phyloP scores from a whole-genome alignment of 208 protist genomes.

The Tritrichomonas foetus region DNA sequence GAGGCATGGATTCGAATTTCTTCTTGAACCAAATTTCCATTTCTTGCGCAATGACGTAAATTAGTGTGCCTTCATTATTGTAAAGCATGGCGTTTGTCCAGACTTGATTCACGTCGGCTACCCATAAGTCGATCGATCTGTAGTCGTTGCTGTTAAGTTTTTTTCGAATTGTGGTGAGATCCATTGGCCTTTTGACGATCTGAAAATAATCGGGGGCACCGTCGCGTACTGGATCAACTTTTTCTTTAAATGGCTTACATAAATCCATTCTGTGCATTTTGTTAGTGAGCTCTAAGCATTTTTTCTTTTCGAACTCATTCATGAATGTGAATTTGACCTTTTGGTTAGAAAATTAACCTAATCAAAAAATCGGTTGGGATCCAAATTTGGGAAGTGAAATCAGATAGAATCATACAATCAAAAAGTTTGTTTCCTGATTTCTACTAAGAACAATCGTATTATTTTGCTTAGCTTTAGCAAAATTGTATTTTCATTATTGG shows the following conservation, averaged over 20 bases:
- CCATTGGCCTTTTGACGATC: not conserved
- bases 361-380: no score
- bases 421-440: no score
- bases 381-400: no score
- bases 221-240: constrained; percentile 3
- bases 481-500: no score
- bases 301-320: constrained; percentile 35
- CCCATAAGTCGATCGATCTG: not conserved
- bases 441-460: no score
- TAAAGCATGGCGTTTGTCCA: constrained; percentile 11
- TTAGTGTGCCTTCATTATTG: constrained; percentile 32
- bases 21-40: not conserved
- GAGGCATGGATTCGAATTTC: not conserved
- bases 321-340: not conserved
- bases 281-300: not conserved
- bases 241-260: not conserved
- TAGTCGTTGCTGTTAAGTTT: not conserved
- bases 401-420: no score
- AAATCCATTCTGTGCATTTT: not conserved
- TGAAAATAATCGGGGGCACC: not conserved
- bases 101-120: not conserved
- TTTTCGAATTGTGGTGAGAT: not conserved
- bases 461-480: no score
- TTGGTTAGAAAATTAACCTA: no score
- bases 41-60: constrained; percentile 13